These are phyloP conservation scores for Dillenia suffruticosa DNA, from an alignment of 164 flowering plant species.

Conservation along the genomic window DNA sequence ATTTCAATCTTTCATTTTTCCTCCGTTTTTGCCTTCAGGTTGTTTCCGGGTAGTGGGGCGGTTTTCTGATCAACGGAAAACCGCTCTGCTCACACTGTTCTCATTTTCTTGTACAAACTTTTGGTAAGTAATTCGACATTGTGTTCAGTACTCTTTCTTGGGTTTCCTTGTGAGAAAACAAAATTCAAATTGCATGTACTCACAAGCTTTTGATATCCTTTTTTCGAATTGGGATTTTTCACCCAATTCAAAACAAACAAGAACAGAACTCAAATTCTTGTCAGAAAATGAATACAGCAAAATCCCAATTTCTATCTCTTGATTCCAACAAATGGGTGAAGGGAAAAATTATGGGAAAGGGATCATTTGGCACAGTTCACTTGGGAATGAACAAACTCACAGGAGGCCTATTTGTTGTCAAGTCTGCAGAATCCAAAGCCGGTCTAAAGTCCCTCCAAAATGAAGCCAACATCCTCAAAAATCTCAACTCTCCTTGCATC, in stretches of 20 bases:
- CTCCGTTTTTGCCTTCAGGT: no score
- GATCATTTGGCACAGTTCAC: slow-evolving; percentile 45
- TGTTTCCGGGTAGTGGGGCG: slow-evolving; percentile 4
- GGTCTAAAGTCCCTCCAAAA: slow-evolving; percentile 30
- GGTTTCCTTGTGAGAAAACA: not conserved
- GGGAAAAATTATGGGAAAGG: slow-evolving; percentile 46
- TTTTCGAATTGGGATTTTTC: slow-evolving; percentile 12
- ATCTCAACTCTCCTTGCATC: slow-evolving; percentile 36
- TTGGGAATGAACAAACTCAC: slow-evolving; percentile 47
- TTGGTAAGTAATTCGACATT: not conserved
- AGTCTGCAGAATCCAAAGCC: slow-evolving; percentile 31
- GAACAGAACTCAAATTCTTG: not conserved
- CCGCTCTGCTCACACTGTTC: slow-evolving; percentile 11
- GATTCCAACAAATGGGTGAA: slow-evolving; percentile 37
- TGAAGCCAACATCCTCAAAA: slow-evolving; percentile 42
- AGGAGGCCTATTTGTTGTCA: slow-evolving; percentile 45
- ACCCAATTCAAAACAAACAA: slow-evolving; percentile 3
- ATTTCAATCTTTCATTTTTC: no score
- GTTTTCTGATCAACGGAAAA: slow-evolving; percentile 21
- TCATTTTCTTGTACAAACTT: not conserved
- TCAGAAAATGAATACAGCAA: slow-evolving; percentile 8
- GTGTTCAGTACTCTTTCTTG: not conserved
- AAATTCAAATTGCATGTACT: not conserved
- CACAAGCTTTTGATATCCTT: not conserved
- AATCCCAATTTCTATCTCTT: slow-evolving; percentile 7